Percentiles rank a stretch among this genome's conserved stretches.
phyloP scores from a whole-genome alignment of 192 early-diverging fungal genomes.

The Phycomyces blakesleeanus region DNA sequence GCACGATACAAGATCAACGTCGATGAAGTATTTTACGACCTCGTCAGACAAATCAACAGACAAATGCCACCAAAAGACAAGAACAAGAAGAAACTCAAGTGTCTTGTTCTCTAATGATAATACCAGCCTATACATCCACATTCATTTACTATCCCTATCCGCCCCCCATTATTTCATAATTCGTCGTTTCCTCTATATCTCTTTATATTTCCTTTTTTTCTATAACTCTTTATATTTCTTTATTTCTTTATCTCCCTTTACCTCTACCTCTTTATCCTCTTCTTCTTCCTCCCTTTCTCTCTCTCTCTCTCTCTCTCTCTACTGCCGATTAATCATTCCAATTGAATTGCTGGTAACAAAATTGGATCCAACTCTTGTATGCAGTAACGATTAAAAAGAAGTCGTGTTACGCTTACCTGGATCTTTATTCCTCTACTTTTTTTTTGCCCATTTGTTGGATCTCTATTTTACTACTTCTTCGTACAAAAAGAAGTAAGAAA shows the following conservation, averaged over 20 bases:
- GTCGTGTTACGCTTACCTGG: background rate
- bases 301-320: conserved; percentile 1
- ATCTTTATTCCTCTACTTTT: background rate
- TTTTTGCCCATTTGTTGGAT: background rate
- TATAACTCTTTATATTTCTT: conserved; percentile 2
- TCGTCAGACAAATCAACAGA: conserved; percentile 83
- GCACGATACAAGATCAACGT: conserved; percentile 84
- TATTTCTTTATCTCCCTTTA: background rate
- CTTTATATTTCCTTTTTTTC: conserved; percentile 8
- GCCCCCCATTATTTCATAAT: background rate
- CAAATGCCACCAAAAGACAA: conserved; percentile 66
- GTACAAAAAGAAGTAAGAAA: no score
- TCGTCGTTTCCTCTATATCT: conserved; percentile 3
- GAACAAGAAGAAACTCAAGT: conserved; percentile 25
- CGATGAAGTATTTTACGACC: conserved; percentile 86
- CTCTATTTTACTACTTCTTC: no score
- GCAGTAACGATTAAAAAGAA: no score
- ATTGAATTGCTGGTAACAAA: background rate
- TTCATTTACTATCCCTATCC: background rate
- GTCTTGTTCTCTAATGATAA: conserved; percentile 15
- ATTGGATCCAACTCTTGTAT: no score
- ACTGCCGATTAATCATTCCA: background rate
- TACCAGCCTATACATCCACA: background rate
- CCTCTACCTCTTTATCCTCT: background rate
- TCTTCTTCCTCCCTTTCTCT: background rate